A percentile compares a stretch with the other conserved stretches of the same genome.
These are phyloP conservation scores for Priceomyces medius DNA, from an alignment of 805 yeast species.

Conservation along the genomic window DNA sequence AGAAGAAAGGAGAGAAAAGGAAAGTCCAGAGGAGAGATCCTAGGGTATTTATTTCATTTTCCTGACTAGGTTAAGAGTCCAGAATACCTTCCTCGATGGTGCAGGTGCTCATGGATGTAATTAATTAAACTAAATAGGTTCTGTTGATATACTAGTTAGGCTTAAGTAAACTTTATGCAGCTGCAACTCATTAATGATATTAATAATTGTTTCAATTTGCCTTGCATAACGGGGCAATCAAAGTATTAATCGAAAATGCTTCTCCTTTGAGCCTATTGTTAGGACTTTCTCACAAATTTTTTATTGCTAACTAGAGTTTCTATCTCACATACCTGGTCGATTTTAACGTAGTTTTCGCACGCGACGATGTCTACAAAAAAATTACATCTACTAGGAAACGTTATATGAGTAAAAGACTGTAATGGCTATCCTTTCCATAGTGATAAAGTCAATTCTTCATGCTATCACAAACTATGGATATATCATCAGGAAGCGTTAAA, in stretches of 20 bases:
- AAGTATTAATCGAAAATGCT: background rate
- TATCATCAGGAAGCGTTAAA: no score
- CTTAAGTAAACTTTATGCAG: background rate
- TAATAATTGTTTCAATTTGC: background rate
- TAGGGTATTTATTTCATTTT: constrained; percentile 6
- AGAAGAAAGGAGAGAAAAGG: background rate
- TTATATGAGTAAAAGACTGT: no score
- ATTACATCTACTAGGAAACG: no score
- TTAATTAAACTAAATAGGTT: background rate
- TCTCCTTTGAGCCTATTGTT: background rate
- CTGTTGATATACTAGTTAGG: background rate
- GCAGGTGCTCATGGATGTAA: constrained; percentile 2
- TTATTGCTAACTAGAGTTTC: no score
- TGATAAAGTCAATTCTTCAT: no score
- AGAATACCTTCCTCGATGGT: background rate
- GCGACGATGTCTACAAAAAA: no score
- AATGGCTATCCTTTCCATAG: no score
- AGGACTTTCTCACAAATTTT: background rate
- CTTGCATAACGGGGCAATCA: constrained; percentile 2
- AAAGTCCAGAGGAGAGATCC: constrained; percentile 3
- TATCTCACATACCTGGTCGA: background rate
- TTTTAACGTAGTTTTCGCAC: background rate
- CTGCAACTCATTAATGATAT: constrained; percentile 3
- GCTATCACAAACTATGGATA: no score
- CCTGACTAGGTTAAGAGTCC: background rate